A percentile compares a stretch with the other conserved stretches of the same genome.
These are phyloP conservation scores for Nigrospora oryzae DNA, from an alignment of 2,329 filamentous ascomycete species.

Conservation along the genomic window DNA sequence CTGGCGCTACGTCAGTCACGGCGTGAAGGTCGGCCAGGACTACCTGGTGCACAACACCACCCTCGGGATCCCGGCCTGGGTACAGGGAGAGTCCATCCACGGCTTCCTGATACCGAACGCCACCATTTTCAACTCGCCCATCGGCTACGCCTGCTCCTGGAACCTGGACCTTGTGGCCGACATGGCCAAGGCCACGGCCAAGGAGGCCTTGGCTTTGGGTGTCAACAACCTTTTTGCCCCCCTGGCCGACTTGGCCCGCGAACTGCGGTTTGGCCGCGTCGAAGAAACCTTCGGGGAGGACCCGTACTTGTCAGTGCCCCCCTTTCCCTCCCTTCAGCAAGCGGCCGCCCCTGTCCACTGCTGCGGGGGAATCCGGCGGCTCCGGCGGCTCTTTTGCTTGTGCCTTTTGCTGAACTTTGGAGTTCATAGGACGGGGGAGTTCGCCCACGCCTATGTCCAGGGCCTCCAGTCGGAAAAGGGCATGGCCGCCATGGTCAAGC, in stretches of 20 bases:
- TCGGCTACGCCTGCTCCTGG: conserved; percentile 63
- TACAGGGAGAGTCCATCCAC: conserved; percentile 69
- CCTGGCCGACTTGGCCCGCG: conserved; percentile 61
- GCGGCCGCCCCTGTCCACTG: too few species aligned
- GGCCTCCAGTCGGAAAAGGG: conserved; percentile 52
- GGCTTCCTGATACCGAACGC: conserved; percentile 64
- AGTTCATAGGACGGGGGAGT: conserved; percentile 44
- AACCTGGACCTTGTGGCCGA: conserved; percentile 55
- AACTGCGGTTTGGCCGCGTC: conserved; percentile 63
- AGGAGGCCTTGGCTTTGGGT: conserved; percentile 58
- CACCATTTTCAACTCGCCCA: conserved; percentile 73
- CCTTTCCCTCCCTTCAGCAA: not conserved
- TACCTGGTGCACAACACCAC: conserved; percentile 60
- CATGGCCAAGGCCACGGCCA: conserved; percentile 58
- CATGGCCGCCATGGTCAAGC: conserved; percentile 67
- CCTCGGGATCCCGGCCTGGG: conserved; percentile 62
- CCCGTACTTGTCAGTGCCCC: conserved; percentile 39
- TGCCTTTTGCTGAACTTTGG: conserved; percentile 3
- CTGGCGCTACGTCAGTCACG: conserved; percentile 53
- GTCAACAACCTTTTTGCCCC: conserved; percentile 69
- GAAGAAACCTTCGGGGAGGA: conserved; percentile 70
- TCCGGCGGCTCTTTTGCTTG: not conserved
- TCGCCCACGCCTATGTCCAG: conserved; percentile 48
- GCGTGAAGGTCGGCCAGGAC: conserved; percentile 58
- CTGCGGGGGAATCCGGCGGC: not conserved